Evolutionary conservation across 495 filamentous ascomycete species (phyloP), one percentile per base, ranked within the genome.

Genomic region (Penicillium parvum): DNA sequence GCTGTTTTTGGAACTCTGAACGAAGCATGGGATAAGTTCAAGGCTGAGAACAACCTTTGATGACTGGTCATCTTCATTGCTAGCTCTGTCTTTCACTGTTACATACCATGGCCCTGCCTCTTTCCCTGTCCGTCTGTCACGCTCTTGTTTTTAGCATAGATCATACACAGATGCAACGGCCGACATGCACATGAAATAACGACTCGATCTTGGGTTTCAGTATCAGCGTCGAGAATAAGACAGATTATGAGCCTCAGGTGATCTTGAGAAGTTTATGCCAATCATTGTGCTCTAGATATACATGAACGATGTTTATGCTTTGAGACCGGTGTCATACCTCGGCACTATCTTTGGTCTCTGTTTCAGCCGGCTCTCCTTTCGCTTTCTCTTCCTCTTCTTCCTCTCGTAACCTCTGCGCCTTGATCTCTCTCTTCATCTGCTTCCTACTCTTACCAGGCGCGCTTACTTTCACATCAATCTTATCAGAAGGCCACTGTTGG

Each of bases 1-100:
- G 81, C 84, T 5, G 92, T 98, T 12, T 98, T 98, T 55, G 85
- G 83, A 49, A 85, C 88, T 11, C 71, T 98, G 60, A 98, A 98
- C 58, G 94, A 97, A 66, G 89, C 90, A 5, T 98, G 92, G 92
- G 92, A 98, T 60, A 95, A 90, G 64, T 98, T 98, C 69, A 92
- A 91, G 67, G 72, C 73, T 43, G 90, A 98, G 57, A 96, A 97
- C 64, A 73, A 72, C 39, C 60, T 73, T 21, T 73, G 50, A 53
- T 20, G 30, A 11, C 23, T 4, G n/a, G 19, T 21, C 27, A 8
- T 19, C 41, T 9, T 25, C 40, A 47, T 54, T 27, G 18, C 15
- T 12, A 23, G 27, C 8, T 12, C 14, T 22, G 10, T 32, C 21
- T 16, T 33, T 23, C 15, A 19, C 11, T 28, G 26, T 36, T 32